A percentile compares a stretch with the other conserved stretches of the same genome.
These are phyloP conservation scores for Aspergillus sp. DNA, from an alignment of 2,329 filamentous ascomycete species.

Conservation along the genomic window DNA sequence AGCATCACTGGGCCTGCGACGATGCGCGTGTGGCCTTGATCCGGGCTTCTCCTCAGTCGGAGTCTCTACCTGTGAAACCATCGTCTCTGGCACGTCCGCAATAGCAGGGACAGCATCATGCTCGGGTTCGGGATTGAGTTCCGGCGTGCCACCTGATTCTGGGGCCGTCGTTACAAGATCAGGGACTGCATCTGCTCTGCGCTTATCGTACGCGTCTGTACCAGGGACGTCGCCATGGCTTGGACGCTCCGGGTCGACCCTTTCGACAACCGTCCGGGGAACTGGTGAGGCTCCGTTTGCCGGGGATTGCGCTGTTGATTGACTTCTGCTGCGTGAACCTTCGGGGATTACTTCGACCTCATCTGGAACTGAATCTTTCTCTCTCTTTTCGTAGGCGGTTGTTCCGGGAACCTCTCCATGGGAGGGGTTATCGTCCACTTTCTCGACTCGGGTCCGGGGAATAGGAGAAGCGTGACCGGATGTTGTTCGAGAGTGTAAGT, in stretches of 20 bases:
- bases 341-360: constrained; percentile 54
- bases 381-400: constrained; percentile 51
- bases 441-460: constrained; percentile 57
- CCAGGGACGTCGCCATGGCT: constrained; percentile 58
- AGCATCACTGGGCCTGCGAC: constrained; percentile 36
- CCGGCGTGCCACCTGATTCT: constrained; percentile 27
- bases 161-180: constrained; percentile 50
- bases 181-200: constrained; percentile 53
- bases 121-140: constrained; percentile 11
- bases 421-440: constrained; percentile 52
- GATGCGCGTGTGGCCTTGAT: constrained; percentile 31
- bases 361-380: constrained; percentile 56
- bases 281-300: constrained; percentile 47
- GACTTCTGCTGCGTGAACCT: constrained; percentile 34
- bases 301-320: constrained; percentile 36
- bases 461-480: constrained; percentile 47
- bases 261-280: constrained; percentile 56
- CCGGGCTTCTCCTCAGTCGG: constrained; percentile 28
- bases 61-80: constrained; percentile 39
- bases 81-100: constrained; percentile 36
- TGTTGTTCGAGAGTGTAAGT: constrained; percentile 27
- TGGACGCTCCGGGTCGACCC: constrained; percentile 50
- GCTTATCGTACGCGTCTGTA: constrained; percentile 50
- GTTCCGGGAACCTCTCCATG: constrained; percentile 59
- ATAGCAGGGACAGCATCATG: constrained; percentile 11